Base-by-base conservation (phyloP, 176 grass and related monocot genomes). In the Coix lacrymajobi region DNA sequence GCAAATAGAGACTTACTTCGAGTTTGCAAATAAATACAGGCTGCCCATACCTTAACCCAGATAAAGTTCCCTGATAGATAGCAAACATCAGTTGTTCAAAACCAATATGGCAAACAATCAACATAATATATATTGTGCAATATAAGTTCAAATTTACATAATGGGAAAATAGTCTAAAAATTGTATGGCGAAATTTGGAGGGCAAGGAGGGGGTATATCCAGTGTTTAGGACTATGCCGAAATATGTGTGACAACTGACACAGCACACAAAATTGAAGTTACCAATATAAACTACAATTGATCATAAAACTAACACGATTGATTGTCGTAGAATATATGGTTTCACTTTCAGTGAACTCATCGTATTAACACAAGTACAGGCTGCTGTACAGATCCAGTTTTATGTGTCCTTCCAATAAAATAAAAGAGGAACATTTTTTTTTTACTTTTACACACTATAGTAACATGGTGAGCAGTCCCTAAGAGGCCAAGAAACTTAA, bases 11-110 rank as follows among this genome's bases (percentile, higher is more conserved):
- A 89, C 92, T 97, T 94, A 97, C 94, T 98, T 95, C 96, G 45
- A 98, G 92, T 82, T 88, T 98, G 91, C 96, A 95, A 79, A 98
- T 98, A 73, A 90, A 91, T 49, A 98, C 90, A 75, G 89, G 92
- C 15, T 91, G 92, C 57, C 92, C 90, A 73, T 90, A 87, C 76
- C 90, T 86, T 82, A 88, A 82, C 67, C 92, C 92, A 40, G 79
- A 95, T 74, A 98, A 95, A 81, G 85, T 90, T 91, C 96, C 96
- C 92, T 98, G 75, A 82, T 44, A 90, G 4, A 80, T 33, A 33
- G 13, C 4, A 9, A 76, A 40, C 45, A 74, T 83, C 20, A 84
- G 45, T n/a, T 75, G 40, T 58, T 68, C 30, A 68, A 73, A 71
- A 69, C 32, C 39, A 70, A 19, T 11, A 63, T 25, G 4, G 40